phyloP scores from a whole-genome alignment of 441 rosid species.

The Cnidoscolus chayamansa region DNA sequence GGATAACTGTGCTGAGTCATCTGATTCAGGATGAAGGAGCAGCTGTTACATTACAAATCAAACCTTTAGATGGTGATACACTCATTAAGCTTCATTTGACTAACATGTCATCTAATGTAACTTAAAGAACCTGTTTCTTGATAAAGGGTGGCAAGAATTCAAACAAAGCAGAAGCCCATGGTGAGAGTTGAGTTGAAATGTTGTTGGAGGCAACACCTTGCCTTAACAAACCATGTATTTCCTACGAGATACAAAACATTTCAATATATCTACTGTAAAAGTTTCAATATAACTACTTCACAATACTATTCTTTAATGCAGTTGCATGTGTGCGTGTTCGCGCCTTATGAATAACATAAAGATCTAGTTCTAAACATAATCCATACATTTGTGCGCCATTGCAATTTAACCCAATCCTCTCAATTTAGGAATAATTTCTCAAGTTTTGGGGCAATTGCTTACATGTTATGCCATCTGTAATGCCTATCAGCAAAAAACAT shows the following conservation, averaged over 20 bases:
- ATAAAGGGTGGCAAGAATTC: constrained; percentile 93
- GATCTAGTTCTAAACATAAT: too few relatives aligned
- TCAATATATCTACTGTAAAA: neutral
- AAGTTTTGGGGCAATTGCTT: too few relatives aligned
- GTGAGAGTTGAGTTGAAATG: constrained; percentile 87
- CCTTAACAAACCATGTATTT: constrained; percentile 83
- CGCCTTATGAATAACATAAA: too few relatives aligned
- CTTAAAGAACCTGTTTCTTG: constrained; percentile 68
- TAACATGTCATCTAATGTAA: constrained; percentile 13
- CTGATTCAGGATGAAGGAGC: constrained; percentile 92
- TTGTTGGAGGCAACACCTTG: constrained; percentile 66
- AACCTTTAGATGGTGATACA: constrained; percentile 25
- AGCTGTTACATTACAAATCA: constrained; percentile 49
- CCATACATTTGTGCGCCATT: too few relatives aligned
- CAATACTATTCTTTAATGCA: too few relatives aligned
- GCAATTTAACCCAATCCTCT: too few relatives aligned
- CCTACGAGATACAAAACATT: constrained; percentile 39
- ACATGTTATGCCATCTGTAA: too few relatives aligned
- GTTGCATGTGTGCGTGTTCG: too few relatives aligned
- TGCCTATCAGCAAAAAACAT: too few relatives aligned
- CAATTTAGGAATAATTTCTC: too few relatives aligned
- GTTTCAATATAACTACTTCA: neutral
- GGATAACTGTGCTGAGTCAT: constrained; percentile 98
- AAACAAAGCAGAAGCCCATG: constrained; percentile 96
- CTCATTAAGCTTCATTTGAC: constrained; percentile 17